Conservation (phyloP, 2,329 filamentous ascomycete genomes). For the Fusarium sp. region DNA sequence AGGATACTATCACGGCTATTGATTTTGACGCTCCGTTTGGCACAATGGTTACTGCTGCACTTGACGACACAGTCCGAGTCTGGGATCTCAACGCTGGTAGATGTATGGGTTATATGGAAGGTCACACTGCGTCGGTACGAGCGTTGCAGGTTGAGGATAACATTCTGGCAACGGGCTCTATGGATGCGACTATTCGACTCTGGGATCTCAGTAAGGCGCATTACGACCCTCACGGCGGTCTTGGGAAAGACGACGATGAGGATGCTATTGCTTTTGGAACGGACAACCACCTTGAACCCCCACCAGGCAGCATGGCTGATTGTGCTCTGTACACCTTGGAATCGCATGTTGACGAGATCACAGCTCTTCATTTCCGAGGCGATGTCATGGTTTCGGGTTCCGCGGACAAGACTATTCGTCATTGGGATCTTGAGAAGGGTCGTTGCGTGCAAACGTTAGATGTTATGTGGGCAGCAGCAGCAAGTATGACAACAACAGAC, state of each 20-base stretch:
- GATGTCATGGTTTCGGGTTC: constrained; percentile 95
- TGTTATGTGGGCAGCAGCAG: constrained; percentile 95
- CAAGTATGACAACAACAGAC: constrained; percentile 72
- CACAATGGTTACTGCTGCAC: constrained; percentile 88
- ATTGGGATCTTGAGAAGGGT: constrained; percentile 98
- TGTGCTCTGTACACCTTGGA: constrained; percentile 90
- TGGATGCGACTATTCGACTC: constrained; percentile 92
- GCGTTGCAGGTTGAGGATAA: constrained; percentile 96
- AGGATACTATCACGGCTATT: constrained; percentile 86
- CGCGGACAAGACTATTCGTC: constrained; percentile 94
- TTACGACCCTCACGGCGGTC: constrained; percentile 78
- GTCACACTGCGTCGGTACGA: constrained; percentile 93
- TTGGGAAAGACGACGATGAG: constrained; percentile 72
- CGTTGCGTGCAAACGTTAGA: constrained; percentile 97
- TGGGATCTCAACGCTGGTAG: constrained; percentile 96
- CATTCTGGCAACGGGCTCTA: constrained; percentile 91
- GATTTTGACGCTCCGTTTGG: constrained; percentile 99
- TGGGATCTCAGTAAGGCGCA: constrained; percentile 95
- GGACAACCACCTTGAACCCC: constrained; percentile 77
- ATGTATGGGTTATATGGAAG: constrained; percentile 91
- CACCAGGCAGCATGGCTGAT: constrained; percentile 85
- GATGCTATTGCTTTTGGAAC: constrained; percentile 80
- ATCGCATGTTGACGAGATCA: constrained; percentile 94
- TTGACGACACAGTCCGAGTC: constrained; percentile 94
- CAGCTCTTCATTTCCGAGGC: constrained; percentile 89